These are phyloP conservation scores for Tulasnella sp. DNA, from an alignment of 768 basidiomycete genomes.

Conservation along the genomic window DNA sequence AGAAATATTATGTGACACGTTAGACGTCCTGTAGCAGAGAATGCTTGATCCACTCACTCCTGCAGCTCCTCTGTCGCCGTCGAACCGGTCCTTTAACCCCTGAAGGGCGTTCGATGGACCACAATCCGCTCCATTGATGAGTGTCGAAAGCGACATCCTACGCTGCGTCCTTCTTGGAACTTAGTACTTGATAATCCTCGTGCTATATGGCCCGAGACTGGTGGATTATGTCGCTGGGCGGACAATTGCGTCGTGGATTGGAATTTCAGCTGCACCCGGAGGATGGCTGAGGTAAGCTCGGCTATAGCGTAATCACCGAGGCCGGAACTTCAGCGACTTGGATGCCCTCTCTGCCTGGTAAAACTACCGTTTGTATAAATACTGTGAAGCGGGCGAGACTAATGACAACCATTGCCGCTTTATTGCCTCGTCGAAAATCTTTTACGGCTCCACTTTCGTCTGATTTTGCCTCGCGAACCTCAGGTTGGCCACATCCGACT, in stretches of 20 bases:
- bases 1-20: not conserved
- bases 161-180: not conserved
- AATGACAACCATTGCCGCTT: too few species aligned
- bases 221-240: too few species aligned
- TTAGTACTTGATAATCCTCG: not conserved
- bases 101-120: constrained; percentile 83
- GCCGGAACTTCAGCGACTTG: not conserved
- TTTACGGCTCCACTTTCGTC: too few species aligned
- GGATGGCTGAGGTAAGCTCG: not conserved
- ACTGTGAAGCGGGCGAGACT: too few species aligned
- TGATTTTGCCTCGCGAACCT: too few species aligned
- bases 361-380: too few species aligned
- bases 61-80: constrained; percentile 71
- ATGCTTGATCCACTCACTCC: constrained; percentile 50
- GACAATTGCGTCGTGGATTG: too few species aligned
- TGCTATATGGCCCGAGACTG: too few species aligned
- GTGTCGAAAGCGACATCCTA: constrained; percentile 69
- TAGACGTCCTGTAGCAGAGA: constrained; percentile 20
- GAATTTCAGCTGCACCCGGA: too few species aligned
- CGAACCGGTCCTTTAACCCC: constrained; percentile 71
- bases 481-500: too few species aligned
- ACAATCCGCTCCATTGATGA: constrained; percentile 73
- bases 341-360: too few species aligned
- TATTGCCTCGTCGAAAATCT: too few species aligned
- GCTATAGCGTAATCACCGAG: not conserved